Percentiles rank a stretch among this genome's conserved stretches.
Conservation (phyloP, 2,329 filamentous ascomycete genomes). For the Coleophoma crateriformis region DNA sequence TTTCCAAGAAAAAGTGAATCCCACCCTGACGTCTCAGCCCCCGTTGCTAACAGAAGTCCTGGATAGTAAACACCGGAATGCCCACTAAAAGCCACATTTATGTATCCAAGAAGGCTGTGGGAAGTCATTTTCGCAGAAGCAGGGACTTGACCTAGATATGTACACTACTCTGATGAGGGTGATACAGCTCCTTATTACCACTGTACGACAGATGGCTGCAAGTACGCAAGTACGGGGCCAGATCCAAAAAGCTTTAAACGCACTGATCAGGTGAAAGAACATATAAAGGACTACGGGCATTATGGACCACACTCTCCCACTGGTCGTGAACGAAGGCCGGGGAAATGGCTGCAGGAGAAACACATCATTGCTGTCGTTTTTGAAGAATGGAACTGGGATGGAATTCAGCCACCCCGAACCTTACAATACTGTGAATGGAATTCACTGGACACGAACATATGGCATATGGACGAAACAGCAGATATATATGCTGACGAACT, state of each 20-base stretch:
- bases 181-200: constrained; percentile 5
- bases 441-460: constrained; percentile 1
- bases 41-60: neutral
- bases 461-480: constrained; percentile 3
- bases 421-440: constrained; percentile 1
- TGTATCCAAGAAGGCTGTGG: constrained; percentile 4
- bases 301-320: constrained; percentile 8
- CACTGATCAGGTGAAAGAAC: constrained; percentile 9
- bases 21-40: too few relatives aligned
- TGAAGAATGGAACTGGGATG: constrained; percentile 3
- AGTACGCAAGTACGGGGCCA: constrained; percentile 7
- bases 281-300: constrained; percentile 10
- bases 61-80: constrained; percentile 6
- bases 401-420: neutral
- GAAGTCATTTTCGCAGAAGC: constrained; percentile 3
- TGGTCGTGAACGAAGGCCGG: constrained; percentile 1
- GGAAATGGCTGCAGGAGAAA: neutral
- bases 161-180: constrained; percentile 1
- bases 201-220: constrained; percentile 8
- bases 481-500: neutral
- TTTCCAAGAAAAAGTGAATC: neutral
- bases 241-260: constrained; percentile 2
- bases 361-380: neutral
- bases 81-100: neutral
- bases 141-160: constrained; percentile 1